Evolutionary conservation across 306 rosid genomes (phyloP).

Genomic region (Coriaria nepalensis): DNA sequence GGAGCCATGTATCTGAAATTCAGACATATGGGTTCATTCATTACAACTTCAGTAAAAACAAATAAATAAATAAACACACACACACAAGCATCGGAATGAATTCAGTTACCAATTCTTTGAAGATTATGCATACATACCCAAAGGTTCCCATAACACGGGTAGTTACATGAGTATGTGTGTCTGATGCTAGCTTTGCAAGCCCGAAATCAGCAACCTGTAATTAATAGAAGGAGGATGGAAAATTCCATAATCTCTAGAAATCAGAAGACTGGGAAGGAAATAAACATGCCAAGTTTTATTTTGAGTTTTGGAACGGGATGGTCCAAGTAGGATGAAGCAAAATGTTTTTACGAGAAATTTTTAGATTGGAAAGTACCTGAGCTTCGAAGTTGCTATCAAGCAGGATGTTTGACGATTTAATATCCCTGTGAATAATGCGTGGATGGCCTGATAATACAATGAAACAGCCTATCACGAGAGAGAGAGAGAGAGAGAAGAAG

Average conservation of each 20-base stretch:
- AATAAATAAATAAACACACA: conserved; percentile 4
- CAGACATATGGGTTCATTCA: conserved; percentile 16
- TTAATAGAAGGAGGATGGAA: conserved; percentile 12
- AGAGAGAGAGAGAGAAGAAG: neutral
- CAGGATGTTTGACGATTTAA: conserved; percentile 95
- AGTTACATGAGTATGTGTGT: conserved; percentile 79
- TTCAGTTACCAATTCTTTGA: no score
- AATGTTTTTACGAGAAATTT: conserved; percentile 4
- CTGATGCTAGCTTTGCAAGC: conserved; percentile 85
- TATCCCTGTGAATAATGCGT: conserved; percentile 97
- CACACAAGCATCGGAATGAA: neutral
- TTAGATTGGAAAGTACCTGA: conserved; percentile 37
- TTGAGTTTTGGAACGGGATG: neutral
- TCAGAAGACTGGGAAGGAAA: neutral
- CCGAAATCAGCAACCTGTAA: conserved; percentile 96
- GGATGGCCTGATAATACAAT: conserved; percentile 76
- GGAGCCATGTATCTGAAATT: conserved; percentile 90
- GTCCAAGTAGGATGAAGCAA: conserved; percentile 4
- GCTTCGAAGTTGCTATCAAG: conserved; percentile 79
- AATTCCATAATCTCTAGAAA: conserved; percentile 6
- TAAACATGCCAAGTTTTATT: neutral
- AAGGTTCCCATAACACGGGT: conserved; percentile 99
- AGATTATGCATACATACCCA: conserved; percentile 43
- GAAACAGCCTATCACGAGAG: conserved; percentile 10
- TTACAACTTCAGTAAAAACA: conserved; percentile 13